Base-by-base conservation (phyloP, 805 yeast genomes). In the Myxozyma kluyveri region DNA sequence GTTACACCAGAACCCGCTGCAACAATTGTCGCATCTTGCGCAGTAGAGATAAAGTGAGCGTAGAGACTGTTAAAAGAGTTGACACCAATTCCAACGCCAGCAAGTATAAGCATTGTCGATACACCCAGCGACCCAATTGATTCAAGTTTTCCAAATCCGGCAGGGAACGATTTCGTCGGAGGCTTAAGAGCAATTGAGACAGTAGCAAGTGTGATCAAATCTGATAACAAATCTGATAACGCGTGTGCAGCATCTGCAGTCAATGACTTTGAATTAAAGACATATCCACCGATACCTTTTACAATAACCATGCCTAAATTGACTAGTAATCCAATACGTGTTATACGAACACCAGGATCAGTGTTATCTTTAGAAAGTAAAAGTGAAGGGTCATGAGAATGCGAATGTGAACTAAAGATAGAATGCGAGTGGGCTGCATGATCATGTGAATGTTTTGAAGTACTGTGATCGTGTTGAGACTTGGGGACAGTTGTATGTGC, bases 161-260 rank as follows among this genome's bases (percentile, higher is more conserved):
- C 72, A 1, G 99, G 98, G 65, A 80, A 93, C 21, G 67, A 61
- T 3, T 70, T 64, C 29, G 78, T 76, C 9, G 90, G 84, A 5
- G 77, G 71, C 59, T 80, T 80, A 9, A 75, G 69, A 3, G 95
- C 83, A 45, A 85, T 81, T 29, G 86, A 82, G 18, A 93, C 96
- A 0, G 98, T 91, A 3, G 89, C 83, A 50, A 93, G 73, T 0
- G 99, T 93, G 59, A 93, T 72, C 42, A 91, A 78, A 68, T 93
- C 99, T 6, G 96, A 86, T 14, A 93, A 78, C 72, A 91, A 74
- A 69, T 93, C 99, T 42, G 95, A 83, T 19, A 88, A 76, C 0
- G 98, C 91, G 70, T 93, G 99, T 26, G 89, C 83, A 0, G 97
- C 90, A 69, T 93, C 99, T 0, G 99, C 99, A 45, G 90, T 67